Evolutionary conservation across 2,329 filamentous ascomycete genomes (phyloP), one percentile per base, ranked within the genome.

Genomic region (Fusarium citri): DNA sequence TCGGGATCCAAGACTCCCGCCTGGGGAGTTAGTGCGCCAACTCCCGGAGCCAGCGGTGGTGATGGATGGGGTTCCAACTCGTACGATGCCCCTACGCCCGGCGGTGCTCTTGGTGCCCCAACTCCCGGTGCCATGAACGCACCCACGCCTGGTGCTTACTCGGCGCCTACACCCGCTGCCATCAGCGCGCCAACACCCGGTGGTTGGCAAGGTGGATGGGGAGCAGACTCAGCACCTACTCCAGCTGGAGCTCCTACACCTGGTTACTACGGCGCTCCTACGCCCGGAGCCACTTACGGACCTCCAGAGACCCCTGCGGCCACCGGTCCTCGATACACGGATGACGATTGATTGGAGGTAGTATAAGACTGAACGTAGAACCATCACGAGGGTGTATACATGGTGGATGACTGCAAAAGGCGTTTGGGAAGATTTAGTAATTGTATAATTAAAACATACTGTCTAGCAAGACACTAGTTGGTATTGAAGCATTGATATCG

Each of bases 1-100:
- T 84, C 87, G 6, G 89, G 92, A 9, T 92, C 91, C 30, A 93
- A 94, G 79, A 97, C 94, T 2, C 94, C 94, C 5, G 90, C 88
- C 2, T 94, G 92, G 76, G 88, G 87, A 26, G 83, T 82, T 11
- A 87, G 87, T 5, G 87, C 87, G 6, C 86, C 87, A 4, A 89
- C 87, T 2, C 87, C 87, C 0, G 86, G 85, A 12, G 87, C 84
- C 55, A 87, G 85, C 75, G 87, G 84, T 55, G 83, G 83, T 53
- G 88, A 91, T 63, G 81, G 85, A 8, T 90, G 88, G 88, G 86
- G 86, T 37, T 79, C 84, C 2, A 78, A 77, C 41, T 78, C 87
- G 1, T 93, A 92, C 72, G 92, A 95, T 72, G 91, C 90, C 6
- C 91, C 90, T 5, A 92, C 90, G 0, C 90, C 90, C 0, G 89